Conservation (phyloP, 768 basidiomycete genomes). For the Hericium alpestre region DNA sequence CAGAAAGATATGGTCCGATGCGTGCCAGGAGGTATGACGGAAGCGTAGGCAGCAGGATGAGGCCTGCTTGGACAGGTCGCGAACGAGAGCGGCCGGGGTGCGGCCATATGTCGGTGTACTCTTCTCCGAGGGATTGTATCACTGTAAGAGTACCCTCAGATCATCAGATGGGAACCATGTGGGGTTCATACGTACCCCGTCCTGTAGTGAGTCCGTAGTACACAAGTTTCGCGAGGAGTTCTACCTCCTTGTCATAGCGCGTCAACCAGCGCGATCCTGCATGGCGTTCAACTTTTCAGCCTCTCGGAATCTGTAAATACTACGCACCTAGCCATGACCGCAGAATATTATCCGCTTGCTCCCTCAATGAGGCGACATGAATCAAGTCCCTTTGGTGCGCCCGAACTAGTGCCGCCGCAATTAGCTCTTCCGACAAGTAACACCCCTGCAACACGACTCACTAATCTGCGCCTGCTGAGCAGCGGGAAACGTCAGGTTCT, state of each 20-base stretch:
- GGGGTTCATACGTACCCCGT: slow-evolving; percentile 37
- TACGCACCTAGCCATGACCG: slow-evolving; percentile 67
- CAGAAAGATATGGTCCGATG: slow-evolving; percentile 29
- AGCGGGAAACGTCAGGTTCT: slow-evolving; percentile 42
- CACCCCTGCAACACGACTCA: slow-evolving; percentile 27
- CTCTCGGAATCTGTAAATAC: background rate
- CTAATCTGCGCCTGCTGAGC: slow-evolving; percentile 86
- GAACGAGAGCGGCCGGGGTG: slow-evolving; percentile 34
- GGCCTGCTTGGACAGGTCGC: slow-evolving; percentile 31
- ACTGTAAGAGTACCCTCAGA: slow-evolving; percentile 30
- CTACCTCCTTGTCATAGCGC: slow-evolving; percentile 75
- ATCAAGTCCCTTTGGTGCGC: slow-evolving; percentile 78
- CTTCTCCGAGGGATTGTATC: slow-evolving; percentile 79
- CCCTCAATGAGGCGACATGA: slow-evolving; percentile 63
- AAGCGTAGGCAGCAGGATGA: slow-evolving; percentile 57
- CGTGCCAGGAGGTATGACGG: slow-evolving; percentile 53
- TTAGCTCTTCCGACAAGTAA: slow-evolving; percentile 8
- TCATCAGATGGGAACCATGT: background rate
- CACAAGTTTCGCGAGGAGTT: slow-evolving; percentile 51
- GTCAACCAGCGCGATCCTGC: slow-evolving; percentile 72
- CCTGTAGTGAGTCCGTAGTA: slow-evolving; percentile 73
- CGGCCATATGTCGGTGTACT: slow-evolving; percentile 77
- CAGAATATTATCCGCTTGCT: slow-evolving; percentile 64
- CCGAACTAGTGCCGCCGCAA: slow-evolving; percentile 42
- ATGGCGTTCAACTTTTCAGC: slow-evolving; percentile 1